Base-by-base conservation (phyloP, 371 early-diverging fungal species). In the Actinomortierella ambigua region DNA sequence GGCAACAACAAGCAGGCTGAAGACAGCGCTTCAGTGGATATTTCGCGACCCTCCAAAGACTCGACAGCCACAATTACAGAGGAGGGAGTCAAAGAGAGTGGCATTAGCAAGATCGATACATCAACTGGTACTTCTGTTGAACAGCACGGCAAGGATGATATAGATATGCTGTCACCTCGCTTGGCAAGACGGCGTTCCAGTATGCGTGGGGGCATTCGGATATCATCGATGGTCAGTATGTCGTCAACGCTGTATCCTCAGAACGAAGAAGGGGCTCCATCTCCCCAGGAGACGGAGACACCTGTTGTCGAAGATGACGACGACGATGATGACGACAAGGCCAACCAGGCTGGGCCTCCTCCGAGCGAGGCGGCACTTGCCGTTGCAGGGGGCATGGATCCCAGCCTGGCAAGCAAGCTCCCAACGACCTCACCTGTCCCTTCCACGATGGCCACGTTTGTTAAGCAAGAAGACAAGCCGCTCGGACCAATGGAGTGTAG, bases 201-300 rank as follows among this genome's bases (percentile, higher is more conserved):
- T 22, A 73, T 73, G 75, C 75, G 75, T 24, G 75, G 75, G 9
- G 68, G 34, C 15, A 42, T 60, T 26, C 55, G 75, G 46, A 73
- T 73, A 64, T 73, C 75, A 8, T 73, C 75, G 1, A 48, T 73
- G 26, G 75, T 73, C 34, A 73, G 75, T 44, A 73, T 73, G 75
- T 66, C 75, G 0, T 73, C 75, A 1, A 73, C 75, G 6, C 57
- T 73, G 0, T 73, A 63, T 53, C 68, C 75, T 5, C 75, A 73
- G 29, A 51, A 53, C 17, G 75, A 73, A 34, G 75, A 73, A 43
- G 75, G 67, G 57, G 75, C 66, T 13, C 29, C 63, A 56, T 55
- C 63, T 2, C 60, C 60, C 2, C 61, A 63, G 1, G 75, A 60
- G 17, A 55, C 55, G 20, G 63, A 67, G 43, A 61, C 65, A 18